A percentile compares a stretch with the other conserved stretches of the same genome.
Evolutionary conservation across 768 basidiomycete genomes (phyloP).

Genomic region (Amanita exitialis): DNA sequence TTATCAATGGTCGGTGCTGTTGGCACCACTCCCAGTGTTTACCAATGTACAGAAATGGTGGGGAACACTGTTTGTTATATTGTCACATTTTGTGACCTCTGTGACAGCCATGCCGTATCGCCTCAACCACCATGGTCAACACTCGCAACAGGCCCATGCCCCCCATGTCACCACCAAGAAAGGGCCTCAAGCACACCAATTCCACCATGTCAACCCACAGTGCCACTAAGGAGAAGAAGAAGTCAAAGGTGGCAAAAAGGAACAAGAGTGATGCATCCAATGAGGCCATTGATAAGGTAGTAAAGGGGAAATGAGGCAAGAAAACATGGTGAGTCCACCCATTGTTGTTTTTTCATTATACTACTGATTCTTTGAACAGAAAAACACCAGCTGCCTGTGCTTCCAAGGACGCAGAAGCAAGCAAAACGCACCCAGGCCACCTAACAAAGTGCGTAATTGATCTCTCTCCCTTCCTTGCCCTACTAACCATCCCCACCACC

Average conservation of each 20-base stretch:
- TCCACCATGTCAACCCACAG: neutral
- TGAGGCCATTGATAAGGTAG: neutral
- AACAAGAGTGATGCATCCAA: neutral
- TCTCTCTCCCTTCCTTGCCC: neutral
- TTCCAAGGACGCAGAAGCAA: neutral
- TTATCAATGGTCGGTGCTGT: too few relatives aligned
- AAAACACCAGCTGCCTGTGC: neutral
- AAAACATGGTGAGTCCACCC: neutral
- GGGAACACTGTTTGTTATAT: too few relatives aligned
- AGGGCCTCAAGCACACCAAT: neutral
- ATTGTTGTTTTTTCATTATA: neutral
- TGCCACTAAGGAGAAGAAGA: neutral
- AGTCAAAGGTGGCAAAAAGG: neutral
- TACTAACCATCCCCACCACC: neutral
- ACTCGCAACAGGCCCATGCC: neutral
- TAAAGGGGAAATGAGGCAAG: neutral
- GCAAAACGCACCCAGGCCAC: neutral
- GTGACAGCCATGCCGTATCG: too few relatives aligned
- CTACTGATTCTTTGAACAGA: neutral
- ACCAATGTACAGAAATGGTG: too few relatives aligned
- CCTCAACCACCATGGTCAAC: neutral
- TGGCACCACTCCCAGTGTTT: too few relatives aligned
- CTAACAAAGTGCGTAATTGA: neutral
- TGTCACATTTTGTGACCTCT: too few relatives aligned
- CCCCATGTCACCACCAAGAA: neutral